Evolutionary conservation across 1,284 basidiomycete species (phyloP), one percentile per base, ranked within the genome.

Genomic region (Sporisorium sorghi): DNA sequence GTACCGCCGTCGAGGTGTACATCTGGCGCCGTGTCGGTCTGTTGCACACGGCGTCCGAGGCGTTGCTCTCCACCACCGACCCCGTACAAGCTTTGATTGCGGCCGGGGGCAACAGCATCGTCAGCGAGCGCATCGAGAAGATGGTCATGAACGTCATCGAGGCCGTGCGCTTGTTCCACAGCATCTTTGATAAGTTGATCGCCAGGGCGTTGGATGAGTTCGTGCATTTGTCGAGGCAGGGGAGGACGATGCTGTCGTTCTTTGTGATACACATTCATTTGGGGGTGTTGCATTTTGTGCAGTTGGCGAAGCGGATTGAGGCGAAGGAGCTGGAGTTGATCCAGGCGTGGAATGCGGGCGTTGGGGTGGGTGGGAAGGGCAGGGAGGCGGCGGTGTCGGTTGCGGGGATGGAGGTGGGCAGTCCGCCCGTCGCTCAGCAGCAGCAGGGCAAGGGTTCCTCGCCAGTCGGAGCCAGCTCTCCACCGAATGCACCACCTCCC

Each of bases 1-100:
- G 73, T 19, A 76, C 73, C 4, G 73, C 73, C 0, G 73, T 76
- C 7, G 73, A 76, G 35, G 73, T 76, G 17, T 76, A 76, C 57
- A 76, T 76, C 50, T 76, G 73, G 73, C 53, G 73, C 1, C 46
- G 73, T 5, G 70, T 76, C 3, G 67, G 67, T 9, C 53, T 68
- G 24, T 46, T 76, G 7, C 69, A 72, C 11, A 43, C 69, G 6
- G 61, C 65, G 0, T 58, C 65, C 3, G 69, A 65, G 30, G 17
- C 35, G 1, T 23, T 72, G 17, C 44, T 76, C 4, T 9, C 37
- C 9, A 57, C 44, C 10, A 68, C 37, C 12, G 58, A 68, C 28
- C 60, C 65, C 0, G 26, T 68, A 14, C 61, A 72, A 33, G 61
- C 65, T n/a, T 30, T 73, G 17, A 56, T 72, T 35, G 43, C 42